phyloP scores from a whole-genome alignment of 169 alveolate species.

The Pseudocohnilembus persalinus region DNA sequence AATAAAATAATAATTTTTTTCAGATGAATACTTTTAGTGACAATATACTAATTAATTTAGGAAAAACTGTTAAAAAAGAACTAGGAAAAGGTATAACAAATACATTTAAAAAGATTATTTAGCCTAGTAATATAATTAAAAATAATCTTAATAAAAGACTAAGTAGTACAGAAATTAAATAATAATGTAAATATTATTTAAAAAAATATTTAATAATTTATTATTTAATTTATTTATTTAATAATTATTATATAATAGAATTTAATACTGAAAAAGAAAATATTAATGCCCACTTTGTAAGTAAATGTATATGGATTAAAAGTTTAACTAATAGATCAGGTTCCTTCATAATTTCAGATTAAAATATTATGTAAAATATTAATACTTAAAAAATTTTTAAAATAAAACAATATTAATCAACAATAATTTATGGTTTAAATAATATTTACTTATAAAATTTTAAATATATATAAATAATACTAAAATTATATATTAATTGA shows the following conservation, averaged over 20 bases:
- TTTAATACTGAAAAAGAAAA: background rate
- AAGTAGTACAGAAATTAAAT: too few relatives aligned
- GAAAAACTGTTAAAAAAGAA: background rate
- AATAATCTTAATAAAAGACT: too few relatives aligned
- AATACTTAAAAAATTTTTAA: background rate
- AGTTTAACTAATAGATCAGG: slow-evolving; percentile 17
- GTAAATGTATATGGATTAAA: slow-evolving; percentile 16
- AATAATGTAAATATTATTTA: too few relatives aligned
- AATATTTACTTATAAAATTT: too few relatives aligned
- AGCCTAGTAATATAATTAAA: too few relatives aligned
- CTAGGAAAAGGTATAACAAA: background rate
- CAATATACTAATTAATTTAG: background rate
- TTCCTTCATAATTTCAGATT: background rate
- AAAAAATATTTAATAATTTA: too few relatives aligned
- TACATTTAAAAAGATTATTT: background rate
- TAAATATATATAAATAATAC: too few relatives aligned
- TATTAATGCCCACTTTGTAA: background rate
- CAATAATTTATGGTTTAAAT: too few relatives aligned
- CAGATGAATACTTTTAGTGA: background rate
- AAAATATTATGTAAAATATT: background rate
- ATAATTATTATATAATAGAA: background rate
- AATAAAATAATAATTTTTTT: too few relatives aligned
- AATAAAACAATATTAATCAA: too few relatives aligned
- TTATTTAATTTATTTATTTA: too few relatives aligned
- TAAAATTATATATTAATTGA: background rate